Evolutionary conservation across 164 flowering plant species (phyloP).

Genomic region (Vitis cinerea): DNA sequence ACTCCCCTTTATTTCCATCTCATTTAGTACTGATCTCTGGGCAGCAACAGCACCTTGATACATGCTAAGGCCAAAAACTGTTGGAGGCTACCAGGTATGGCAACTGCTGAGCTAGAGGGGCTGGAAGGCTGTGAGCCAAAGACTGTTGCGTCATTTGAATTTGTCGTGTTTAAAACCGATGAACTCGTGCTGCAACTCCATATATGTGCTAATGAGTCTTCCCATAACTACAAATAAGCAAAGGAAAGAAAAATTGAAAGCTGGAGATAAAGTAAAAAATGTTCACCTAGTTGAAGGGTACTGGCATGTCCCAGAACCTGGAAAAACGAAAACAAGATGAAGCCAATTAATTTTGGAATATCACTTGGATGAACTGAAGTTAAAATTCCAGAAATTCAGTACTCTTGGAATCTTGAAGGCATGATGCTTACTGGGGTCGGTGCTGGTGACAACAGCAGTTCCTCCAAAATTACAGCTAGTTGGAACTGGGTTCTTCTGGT

Average conservation of each 20-base stretch:
- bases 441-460: conserved; percentile 61
- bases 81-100: background rate
- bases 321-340: background rate
- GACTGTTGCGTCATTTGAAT: conserved; percentile 40
- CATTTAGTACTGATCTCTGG: background rate
- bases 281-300: conserved; percentile 62
- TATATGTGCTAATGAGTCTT: background rate
- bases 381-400: background rate
- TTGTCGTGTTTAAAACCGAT: conserved; percentile 50
- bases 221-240: background rate
- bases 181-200: conserved; percentile 47
- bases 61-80: conserved; percentile 4
- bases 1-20: background rate
- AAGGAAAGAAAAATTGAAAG: background rate
- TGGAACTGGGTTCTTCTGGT: conserved; percentile 76
- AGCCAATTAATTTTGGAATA: too few relatives aligned
- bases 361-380: too few relatives aligned
- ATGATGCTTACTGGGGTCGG: conserved; percentile 73
- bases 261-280: background rate
- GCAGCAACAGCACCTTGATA: conserved; percentile 1
- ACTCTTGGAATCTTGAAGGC: background rate
- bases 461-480: conserved; percentile 90
- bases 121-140: conserved; percentile 46
- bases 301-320: conserved; percentile 64
- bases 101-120: conserved; percentile 25